Base-by-base conservation (phyloP, 139 green algal species). In the Astrephomene gubernaculifera region DNA sequence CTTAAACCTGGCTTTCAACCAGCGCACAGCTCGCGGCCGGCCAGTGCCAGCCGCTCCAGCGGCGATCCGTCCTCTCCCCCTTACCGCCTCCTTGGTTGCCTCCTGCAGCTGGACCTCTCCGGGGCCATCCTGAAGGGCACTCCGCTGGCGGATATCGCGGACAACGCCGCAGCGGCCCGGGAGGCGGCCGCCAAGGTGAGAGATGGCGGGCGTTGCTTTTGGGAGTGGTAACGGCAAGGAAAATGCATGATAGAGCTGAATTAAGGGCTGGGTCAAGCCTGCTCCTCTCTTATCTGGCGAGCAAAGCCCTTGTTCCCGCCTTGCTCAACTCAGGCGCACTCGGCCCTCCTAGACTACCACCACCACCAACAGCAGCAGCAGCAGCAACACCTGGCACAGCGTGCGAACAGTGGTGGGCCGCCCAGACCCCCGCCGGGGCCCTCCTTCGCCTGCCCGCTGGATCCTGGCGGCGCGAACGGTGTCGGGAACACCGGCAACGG, bases 281-380 rank as follows among this genome's bases (percentile, higher is more conserved):
- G n/a, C n/a, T n/a, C n/a, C n/a, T n/a, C n/a, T n/a, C n/a, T n/a
- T n/a, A n/a, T n/a, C n/a, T n/a, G n/a, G n/a, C n/a, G n/a, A n/a
- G n/a, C n/a, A n/a, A n/a, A n/a, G n/a, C n/a, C n/a, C n/a, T n/a
- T n/a, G n/a, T n/a, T n/a, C n/a, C n/a, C n/a, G n/a, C n/a, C 49
- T 57, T 57, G 12, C 17, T 17, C n/a, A 65, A 27, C n/a, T 57
- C 76, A 83, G 76, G 64, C 41, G 27, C 76, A 72, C 60, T 35
- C 25, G 14, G 76, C 76, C 1, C 38, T 83, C 6, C 76, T 83
- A n/a, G 76, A 61, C 76, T 78, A 53, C 33, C 79, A 75, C 45
- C 35, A 33, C 39, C 76, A 73, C 8, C 41, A 41, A 25, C 81
- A 81, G 53, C 81, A 72, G 71, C 52, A 49, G 54, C 70, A 79